Percentiles rank a stretch among this genome's conserved stretches.
These are phyloP conservation scores for Remersonia thermophila DNA, from an alignment of 2,329 filamentous ascomycete genomes.

Conservation along the genomic window DNA sequence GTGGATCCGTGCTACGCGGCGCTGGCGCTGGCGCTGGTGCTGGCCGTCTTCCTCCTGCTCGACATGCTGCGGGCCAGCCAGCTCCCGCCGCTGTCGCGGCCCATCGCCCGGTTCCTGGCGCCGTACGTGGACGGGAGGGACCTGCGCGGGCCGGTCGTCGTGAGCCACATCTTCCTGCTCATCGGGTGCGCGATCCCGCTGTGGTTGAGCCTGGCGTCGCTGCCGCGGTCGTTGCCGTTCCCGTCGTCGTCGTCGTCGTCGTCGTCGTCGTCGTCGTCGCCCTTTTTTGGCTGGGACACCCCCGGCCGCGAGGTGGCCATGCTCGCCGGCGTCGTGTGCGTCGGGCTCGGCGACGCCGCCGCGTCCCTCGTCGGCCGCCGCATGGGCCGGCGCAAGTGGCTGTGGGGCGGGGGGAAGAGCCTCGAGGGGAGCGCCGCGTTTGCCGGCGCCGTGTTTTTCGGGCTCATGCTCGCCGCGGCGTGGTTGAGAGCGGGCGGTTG, in stretches of 20 bases:
- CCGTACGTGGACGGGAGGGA: constrained; percentile 93
- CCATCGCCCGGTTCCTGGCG: constrained; percentile 73
- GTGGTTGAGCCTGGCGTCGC: constrained; percentile 71
- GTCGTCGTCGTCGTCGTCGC: constrained; percentile 13
- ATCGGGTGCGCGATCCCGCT: constrained; percentile 91
- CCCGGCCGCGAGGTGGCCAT: constrained; percentile 67
- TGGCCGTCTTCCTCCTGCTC: constrained; percentile 76
- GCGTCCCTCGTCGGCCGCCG: constrained; percentile 81
- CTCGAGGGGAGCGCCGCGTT: constrained; percentile 82
- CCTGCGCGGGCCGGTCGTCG: constrained; percentile 82
- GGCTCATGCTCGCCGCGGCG: constrained; percentile 54
- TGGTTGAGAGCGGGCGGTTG: constrained; percentile 75
- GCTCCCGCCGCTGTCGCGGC: constrained; percentile 76
- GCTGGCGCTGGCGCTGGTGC: constrained; percentile 64
- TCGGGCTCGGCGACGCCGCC: constrained; percentile 88
- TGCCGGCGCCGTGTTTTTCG: constrained; percentile 62
- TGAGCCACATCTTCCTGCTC: constrained; percentile 90
- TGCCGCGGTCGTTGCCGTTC: constrained; percentile 40
- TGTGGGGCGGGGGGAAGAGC: constrained; percentile 94
- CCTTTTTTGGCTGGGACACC: constrained; percentile 64
- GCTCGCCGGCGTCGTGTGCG: constrained; percentile 84
- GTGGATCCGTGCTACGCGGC: constrained; percentile 76
- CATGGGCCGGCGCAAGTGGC: constrained; percentile 81
- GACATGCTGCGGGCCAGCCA: constrained; percentile 85
- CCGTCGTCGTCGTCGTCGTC: too few species aligned